Conservation (phyloP, 768 basidiomycete species). For the Amanita rimosa region DNA sequence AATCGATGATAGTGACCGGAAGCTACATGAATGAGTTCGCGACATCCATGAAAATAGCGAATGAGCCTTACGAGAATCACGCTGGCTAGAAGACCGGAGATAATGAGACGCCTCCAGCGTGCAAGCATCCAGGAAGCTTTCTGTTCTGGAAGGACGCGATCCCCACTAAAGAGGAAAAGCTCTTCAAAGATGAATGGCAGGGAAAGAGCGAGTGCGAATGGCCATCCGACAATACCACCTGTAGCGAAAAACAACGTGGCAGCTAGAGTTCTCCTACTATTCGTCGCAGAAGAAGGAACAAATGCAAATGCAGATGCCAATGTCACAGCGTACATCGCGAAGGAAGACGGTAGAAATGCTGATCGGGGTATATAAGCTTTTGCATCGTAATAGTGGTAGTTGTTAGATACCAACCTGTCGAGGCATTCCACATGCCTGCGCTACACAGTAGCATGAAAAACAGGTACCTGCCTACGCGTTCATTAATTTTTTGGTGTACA, state of each 20-base stretch:
- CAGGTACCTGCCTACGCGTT: slow-evolving; percentile 86
- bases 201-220: slow-evolving; percentile 81
- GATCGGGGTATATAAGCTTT: slow-evolving; percentile 1
- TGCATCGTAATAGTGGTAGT: slow-evolving; percentile 1
- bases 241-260: slow-evolving; percentile 65
- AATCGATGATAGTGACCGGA: slow-evolving; percentile 78
- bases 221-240: slow-evolving; percentile 92
- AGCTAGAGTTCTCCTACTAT: slow-evolving; percentile 45
- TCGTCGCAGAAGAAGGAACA: slow-evolving; percentile 35
- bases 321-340: slow-evolving; percentile 84
- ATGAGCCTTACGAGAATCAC: slow-evolving; percentile 47
- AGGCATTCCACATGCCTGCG: slow-evolving; percentile 93
- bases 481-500: slow-evolving; percentile 73
- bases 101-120: slow-evolving; percentile 48
- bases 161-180: slow-evolving; percentile 65
- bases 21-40: slow-evolving; percentile 34
- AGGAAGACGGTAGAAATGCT: slow-evolving; percentile 94
- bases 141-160: slow-evolving; percentile 39
- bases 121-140: slow-evolving; percentile 43
- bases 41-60: background rate
- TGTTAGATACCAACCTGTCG: slow-evolving; percentile 45
- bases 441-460: slow-evolving; percentile 79
- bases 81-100: slow-evolving; percentile 40
- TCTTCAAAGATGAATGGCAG: slow-evolving; percentile 90
- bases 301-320: slow-evolving; percentile 67